Evolutionary conservation across 2,329 filamentous ascomycete genomes (phyloP).

Genomic region (Mycosphaerelloides madeirae): DNA sequence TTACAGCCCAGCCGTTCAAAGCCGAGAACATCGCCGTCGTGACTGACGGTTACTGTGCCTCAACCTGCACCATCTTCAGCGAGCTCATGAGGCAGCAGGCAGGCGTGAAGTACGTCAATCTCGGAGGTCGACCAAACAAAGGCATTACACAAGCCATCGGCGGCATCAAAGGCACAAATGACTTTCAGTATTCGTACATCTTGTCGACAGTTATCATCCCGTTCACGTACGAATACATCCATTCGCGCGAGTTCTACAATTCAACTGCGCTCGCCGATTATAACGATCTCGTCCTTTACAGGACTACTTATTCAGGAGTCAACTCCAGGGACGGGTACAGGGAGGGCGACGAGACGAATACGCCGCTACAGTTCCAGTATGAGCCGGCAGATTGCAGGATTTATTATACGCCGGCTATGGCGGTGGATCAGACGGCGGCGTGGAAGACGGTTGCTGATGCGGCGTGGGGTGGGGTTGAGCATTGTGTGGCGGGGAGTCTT

Average conservation of each 20-base stretch:
- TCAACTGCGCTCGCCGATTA: slow-evolving; percentile 26
- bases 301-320: slow-evolving; percentile 21
- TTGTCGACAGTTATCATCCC: slow-evolving; percentile 17
- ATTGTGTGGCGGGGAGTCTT: slow-evolving; percentile 31
- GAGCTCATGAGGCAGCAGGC: slow-evolving; percentile 44
- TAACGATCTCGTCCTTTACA: slow-evolving; percentile 23
- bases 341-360: slow-evolving; percentile 33
- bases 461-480: slow-evolving; percentile 27
- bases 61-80: slow-evolving; percentile 44
- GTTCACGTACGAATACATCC: slow-evolving; percentile 22
- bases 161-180: slow-evolving; percentile 42
- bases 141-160: slow-evolving; percentile 43
- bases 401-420: slow-evolving; percentile 50
- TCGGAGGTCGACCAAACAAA: slow-evolving; percentile 40
- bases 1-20: slow-evolving; percentile 49
- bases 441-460: slow-evolving; percentile 42
- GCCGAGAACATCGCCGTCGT: slow-evolving; percentile 55
- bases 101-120: slow-evolving; percentile 38
- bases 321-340: slow-evolving; percentile 32
- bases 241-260: slow-evolving; percentile 26
- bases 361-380: slow-evolving; percentile 47
- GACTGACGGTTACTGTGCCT: slow-evolving; percentile 43
- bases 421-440: slow-evolving; percentile 43
- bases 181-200: slow-evolving; percentile 22
- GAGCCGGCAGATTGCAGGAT: slow-evolving; percentile 50